These are phyloP conservation scores for Pilasporangium apinafurcum DNA, from an alignment of 352 stramenopile genomes.

Conservation along the genomic window DNA sequence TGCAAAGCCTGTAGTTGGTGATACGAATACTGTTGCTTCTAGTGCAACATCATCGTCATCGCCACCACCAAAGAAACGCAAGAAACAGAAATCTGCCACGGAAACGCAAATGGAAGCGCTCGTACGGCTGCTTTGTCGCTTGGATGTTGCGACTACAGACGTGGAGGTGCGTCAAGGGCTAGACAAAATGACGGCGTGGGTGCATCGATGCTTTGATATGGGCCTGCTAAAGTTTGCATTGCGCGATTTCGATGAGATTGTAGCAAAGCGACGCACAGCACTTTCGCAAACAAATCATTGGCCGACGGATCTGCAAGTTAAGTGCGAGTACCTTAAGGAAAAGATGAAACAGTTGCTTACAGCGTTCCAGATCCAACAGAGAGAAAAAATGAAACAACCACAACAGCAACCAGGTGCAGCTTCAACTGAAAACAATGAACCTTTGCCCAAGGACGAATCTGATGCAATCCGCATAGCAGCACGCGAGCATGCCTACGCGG, in stretches of 20 bases:
- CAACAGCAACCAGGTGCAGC: constrained; percentile 1
- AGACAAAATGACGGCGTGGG: constrained; percentile 51
- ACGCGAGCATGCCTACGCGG: constrained; percentile 49
- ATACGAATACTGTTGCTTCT: not conserved
- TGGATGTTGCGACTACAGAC: constrained; percentile 37
- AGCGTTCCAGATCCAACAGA: constrained; percentile 14
- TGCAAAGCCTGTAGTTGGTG: not conserved
- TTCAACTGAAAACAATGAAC: too few species aligned
- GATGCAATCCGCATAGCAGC: constrained; percentile 15
- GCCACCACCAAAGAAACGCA: constrained; percentile 24
- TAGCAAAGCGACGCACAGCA: constrained; percentile 23
- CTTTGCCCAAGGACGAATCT: too few species aligned
- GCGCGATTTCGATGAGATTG: constrained; percentile 40
- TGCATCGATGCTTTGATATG: constrained; percentile 42
- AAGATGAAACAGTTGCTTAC: constrained; percentile 48
- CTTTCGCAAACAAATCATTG: constrained; percentile 35
- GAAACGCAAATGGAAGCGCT: constrained; percentile 62
- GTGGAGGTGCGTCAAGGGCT: constrained; percentile 45
- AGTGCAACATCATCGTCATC: constrained; percentile 1
- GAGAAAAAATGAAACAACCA: constrained; percentile 2
- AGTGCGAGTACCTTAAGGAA: constrained; percentile 45
- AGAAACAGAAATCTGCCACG: constrained; percentile 24
- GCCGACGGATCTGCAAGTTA: constrained; percentile 47
- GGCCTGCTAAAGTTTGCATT: constrained; percentile 45
- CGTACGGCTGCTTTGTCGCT: constrained; percentile 38